Evolutionary conservation across 169 alveolate genomes (phyloP).

Genomic region (Plasmodium gallinaceum): DNA sequence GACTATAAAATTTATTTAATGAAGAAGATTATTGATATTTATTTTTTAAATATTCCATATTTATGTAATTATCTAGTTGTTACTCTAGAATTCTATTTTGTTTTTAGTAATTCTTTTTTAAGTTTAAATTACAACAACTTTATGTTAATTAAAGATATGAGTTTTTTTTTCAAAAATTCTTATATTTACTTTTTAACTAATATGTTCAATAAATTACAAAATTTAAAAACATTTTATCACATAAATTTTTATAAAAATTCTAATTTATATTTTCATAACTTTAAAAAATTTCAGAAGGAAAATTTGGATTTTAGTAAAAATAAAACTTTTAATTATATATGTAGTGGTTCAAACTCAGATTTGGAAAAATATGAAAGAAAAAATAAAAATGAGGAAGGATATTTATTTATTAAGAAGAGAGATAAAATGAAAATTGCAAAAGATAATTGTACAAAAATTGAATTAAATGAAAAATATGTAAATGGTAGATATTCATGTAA

Average conservation of each 20-base stretch:
- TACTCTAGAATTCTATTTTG: slow-evolving; percentile 23
- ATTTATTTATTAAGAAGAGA: too few species aligned
- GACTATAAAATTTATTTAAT: slow-evolving; percentile 36
- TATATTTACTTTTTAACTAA: slow-evolving; percentile 35
- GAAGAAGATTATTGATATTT: slow-evolving; percentile 25
- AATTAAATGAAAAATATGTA: too few species aligned
- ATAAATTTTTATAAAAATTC: slow-evolving; percentile 20
- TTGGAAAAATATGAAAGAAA: too few species aligned
- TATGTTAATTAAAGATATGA: slow-evolving; percentile 17
- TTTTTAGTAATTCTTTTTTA: slow-evolving; percentile 25
- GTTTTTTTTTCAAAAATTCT: slow-evolving; percentile 1
- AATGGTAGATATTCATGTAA: too few species aligned
- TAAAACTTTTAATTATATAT: too few species aligned
- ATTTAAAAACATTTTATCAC: slow-evolving; percentile 51
- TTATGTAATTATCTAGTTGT: slow-evolving; percentile 55
- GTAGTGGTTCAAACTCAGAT: too few species aligned
- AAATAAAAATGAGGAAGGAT: too few species aligned
- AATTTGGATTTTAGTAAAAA: too few species aligned
- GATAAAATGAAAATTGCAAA: too few species aligned
- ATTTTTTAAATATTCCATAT: slow-evolving; percentile 52
- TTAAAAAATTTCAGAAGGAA: slow-evolving; percentile 4
- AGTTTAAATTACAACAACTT: slow-evolving; percentile 17
- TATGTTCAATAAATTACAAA: slow-evolving; percentile 22
- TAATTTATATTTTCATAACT: slow-evolving; percentile 50
- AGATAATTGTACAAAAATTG: too few species aligned